phyloP scores from a whole-genome alignment of 1,284 basidiomycete genomes.

The Lentinula novae-zelandiae region DNA sequence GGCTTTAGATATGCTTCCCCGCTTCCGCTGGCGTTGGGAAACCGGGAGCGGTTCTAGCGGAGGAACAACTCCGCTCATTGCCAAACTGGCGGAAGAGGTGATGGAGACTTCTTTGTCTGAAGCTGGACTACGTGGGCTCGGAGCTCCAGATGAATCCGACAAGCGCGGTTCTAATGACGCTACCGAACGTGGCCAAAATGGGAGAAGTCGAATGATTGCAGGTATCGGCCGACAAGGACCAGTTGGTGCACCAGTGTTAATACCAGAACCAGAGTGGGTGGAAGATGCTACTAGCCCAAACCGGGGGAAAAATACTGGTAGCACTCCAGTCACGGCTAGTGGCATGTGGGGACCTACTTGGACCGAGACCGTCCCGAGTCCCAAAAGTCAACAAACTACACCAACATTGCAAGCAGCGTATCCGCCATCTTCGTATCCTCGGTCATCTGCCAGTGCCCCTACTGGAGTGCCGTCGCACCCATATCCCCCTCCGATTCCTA shows the following conservation, averaged over 20 bases:
- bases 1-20: slow-evolving; percentile 79
- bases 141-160: background rate
- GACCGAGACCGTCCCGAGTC: background rate
- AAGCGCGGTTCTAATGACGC: background rate
- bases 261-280: slow-evolving; percentile 72
- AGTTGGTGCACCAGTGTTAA: slow-evolving; percentile 50
- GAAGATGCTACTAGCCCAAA: slow-evolving; percentile 31
- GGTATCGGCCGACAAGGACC: slow-evolving; percentile 31
- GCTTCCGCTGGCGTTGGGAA: slow-evolving; percentile 85
- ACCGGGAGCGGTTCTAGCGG: slow-evolving; percentile 66
- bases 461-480: background rate
- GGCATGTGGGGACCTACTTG: background rate
- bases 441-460: background rate
- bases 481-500: background rate
- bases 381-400: slow-evolving; percentile 40
- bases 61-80: slow-evolving; percentile 69
- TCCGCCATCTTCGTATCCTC: background rate
- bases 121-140: slow-evolving; percentile 24
- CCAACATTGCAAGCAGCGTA: slow-evolving; percentile 32
- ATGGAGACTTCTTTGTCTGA: slow-evolving; percentile 64
- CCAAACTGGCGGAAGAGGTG: slow-evolving; percentile 72
- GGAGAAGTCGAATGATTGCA: background rate
- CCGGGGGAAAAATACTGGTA: slow-evolving; percentile 11
- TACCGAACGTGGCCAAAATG: background rate
- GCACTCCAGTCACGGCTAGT: slow-evolving; percentile 26